These are phyloP conservation scores for Tricholoma hemisulphureum DNA, from an alignment of 768 basidiomycete genomes.

Conservation along the genomic window DNA sequence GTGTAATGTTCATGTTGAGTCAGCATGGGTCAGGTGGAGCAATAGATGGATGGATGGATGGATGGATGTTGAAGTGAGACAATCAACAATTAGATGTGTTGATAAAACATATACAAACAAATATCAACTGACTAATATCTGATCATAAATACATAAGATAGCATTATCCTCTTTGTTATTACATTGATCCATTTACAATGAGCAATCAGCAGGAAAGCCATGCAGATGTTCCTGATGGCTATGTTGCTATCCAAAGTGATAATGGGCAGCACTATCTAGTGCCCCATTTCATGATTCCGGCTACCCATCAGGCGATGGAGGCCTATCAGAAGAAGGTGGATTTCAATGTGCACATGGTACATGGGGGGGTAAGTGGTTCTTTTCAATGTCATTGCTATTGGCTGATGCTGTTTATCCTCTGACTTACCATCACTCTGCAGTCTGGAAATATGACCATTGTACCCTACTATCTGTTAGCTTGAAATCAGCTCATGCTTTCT, in stretches of 20 bases:
- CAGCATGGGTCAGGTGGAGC: no score
- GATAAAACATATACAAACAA: background rate
- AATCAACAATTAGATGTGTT: background rate
- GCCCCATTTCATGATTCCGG: background rate
- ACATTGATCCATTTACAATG: background rate
- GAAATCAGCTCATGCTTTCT: no score
- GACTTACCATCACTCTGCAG: background rate
- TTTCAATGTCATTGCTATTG: background rate
- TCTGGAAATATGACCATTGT: no score
- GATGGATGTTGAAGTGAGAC: background rate
- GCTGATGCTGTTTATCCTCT: background rate
- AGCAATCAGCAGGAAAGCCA: background rate
- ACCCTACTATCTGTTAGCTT: no score
- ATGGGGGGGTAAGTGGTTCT: background rate
- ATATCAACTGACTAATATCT: no score
- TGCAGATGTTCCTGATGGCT: background rate
- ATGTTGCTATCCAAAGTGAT: background rate
- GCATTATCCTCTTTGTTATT: no score
- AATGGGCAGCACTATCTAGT: background rate
- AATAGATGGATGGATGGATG: no score
- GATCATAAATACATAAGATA: no score
- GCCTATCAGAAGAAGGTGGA: background rate
- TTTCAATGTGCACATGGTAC: background rate
- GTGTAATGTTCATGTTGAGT: no score
- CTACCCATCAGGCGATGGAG: background rate